phyloP scores from a whole-genome alignment of 768 basidiomycete genomes.

The Termitomyces sp. region DNA sequence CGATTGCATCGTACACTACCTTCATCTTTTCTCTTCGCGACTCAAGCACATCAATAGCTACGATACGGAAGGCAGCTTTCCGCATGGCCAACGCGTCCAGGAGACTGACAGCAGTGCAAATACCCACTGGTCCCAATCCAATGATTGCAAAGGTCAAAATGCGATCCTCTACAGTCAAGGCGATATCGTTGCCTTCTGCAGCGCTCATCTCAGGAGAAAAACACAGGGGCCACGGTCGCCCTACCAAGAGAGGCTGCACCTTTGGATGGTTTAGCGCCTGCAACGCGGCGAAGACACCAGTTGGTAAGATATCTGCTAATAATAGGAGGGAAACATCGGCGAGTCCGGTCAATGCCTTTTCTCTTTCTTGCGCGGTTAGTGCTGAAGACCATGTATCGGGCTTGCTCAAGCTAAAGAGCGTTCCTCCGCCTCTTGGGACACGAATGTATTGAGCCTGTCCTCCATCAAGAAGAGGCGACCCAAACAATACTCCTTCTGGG shows the following conservation, averaged over 20 bases:
- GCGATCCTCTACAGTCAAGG: slow-evolving; percentile 41
- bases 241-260: slow-evolving; percentile 52
- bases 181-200: slow-evolving; percentile 23
- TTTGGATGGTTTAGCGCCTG: slow-evolving; percentile 75
- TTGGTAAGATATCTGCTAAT: slow-evolving; percentile 76
- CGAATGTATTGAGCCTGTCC: slow-evolving; percentile 80
- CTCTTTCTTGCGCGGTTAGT: slow-evolving; percentile 29
- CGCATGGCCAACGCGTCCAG: slow-evolving; percentile 52
- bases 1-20: slow-evolving; percentile 50
- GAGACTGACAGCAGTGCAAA: slow-evolving; percentile 62
- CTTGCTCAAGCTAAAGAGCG: slow-evolving; percentile 58
- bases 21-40: slow-evolving; percentile 54
- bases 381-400: slow-evolving; percentile 40
- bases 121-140: slow-evolving; percentile 76
- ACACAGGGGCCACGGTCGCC: slow-evolving; percentile 53
- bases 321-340: slow-evolving; percentile 65
- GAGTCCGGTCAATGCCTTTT: slow-evolving; percentile 35
- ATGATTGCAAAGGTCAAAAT: slow-evolving; percentile 59
- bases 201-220: slow-evolving; percentile 22
- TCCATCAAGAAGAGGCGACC: slow-evolving; percentile 59
- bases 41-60: slow-evolving; percentile 61
- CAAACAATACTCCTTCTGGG: slow-evolving; percentile 55
- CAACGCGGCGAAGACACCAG: slow-evolving; percentile 70
- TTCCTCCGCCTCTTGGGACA: slow-evolving; percentile 76
- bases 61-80: slow-evolving; percentile 44